Evolutionary conservation across 2,329 filamentous ascomycete genomes (phyloP).

Genomic region (Fusarium clavum): DNA sequence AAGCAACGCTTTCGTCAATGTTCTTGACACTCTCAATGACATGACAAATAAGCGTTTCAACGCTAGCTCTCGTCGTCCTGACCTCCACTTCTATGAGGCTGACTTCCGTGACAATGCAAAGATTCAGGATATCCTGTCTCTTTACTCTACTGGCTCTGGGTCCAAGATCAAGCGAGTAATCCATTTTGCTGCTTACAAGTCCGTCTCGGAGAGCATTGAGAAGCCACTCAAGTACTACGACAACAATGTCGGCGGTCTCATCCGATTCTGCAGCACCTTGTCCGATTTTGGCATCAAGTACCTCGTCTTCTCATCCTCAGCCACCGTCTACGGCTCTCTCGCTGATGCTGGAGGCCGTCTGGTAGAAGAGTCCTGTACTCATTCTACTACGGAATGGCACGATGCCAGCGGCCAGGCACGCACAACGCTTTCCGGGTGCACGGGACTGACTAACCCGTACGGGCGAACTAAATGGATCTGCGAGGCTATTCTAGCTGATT

Average conservation of each 20-base stretch:
- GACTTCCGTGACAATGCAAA: slow-evolving; percentile 6
- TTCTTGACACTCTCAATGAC: slow-evolving; percentile 3
- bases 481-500: slow-evolving; percentile 73
- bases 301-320: slow-evolving; percentile 75
- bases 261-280: slow-evolving; percentile 63
- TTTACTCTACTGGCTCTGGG: background rate
- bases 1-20: background rate
- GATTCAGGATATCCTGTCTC: background rate
- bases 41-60: slow-evolving; percentile 1
- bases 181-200: slow-evolving; percentile 76
- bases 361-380: slow-evolving; percentile 48
- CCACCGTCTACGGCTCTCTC: slow-evolving; percentile 72
- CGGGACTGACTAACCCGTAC: slow-evolving; percentile 56
- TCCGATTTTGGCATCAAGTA: slow-evolving; percentile 63
- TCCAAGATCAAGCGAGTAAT: slow-evolving; percentile 61
- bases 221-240: slow-evolving; percentile 71
- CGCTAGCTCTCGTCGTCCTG: background rate
- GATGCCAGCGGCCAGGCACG: background rate
- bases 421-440: background rate
- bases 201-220: slow-evolving; percentile 72
- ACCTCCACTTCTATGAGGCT: slow-evolving; percentile 13
- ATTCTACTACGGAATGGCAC: slow-evolving; percentile 58
- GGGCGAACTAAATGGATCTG: slow-evolving; percentile 76
- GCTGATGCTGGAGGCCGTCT: slow-evolving; percentile 56
- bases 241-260: slow-evolving; percentile 73